Evolutionary conservation across 352 stramenopile genomes (phyloP), one percentile per base, ranked within the genome.

Genomic region (Pythium utonaiense): DNA sequence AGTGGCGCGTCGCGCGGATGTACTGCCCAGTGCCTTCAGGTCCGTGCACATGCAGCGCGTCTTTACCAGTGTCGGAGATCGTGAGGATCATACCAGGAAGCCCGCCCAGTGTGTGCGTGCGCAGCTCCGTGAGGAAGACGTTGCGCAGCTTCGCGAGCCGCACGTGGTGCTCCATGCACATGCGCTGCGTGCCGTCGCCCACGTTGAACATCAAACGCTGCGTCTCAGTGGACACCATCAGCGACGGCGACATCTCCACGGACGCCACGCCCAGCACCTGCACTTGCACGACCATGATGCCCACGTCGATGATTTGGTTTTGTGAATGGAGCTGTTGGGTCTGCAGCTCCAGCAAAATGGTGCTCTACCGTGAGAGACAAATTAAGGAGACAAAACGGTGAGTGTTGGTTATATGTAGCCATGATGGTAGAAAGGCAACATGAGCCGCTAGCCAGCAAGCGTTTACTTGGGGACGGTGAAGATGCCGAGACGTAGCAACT

Each of bases 151-250:
- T 96, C 6, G 71, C 79, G 14, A 97, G 67, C 16, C 88, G 83
- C 60, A 96, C 77, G 69, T 93, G 83, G 72, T 97, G 89, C 74
- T 97, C 89, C 85, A 96, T 96, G 70, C 85, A 96, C 67, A 96
- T 74, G 25, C 89, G 77, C 64, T 97, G 89, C 8, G 75, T 94
- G 59, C 89, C 89, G 66, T 96, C 89, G 25, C 88, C 86, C 12
- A 94, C 88, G 55, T 97, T 95, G 62, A 97, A 96, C 21, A 97
- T 60, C 62, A 95, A 93, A 1, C 59, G 59, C 54, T 71, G 59
- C 54, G 66, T 73, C 57, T 95, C 81, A 2, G 80, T 92, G 22
- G 81, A 70, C 2, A 95, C 66, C 45, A 95, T 74, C 36, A 95
- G 70, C 48, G 73, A 79, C 34, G 85, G 83, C 25, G 79, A 61